phyloP scores from a whole-genome alignment of 805 yeast genomes.

The Wickerhamomyces bovis region DNA sequence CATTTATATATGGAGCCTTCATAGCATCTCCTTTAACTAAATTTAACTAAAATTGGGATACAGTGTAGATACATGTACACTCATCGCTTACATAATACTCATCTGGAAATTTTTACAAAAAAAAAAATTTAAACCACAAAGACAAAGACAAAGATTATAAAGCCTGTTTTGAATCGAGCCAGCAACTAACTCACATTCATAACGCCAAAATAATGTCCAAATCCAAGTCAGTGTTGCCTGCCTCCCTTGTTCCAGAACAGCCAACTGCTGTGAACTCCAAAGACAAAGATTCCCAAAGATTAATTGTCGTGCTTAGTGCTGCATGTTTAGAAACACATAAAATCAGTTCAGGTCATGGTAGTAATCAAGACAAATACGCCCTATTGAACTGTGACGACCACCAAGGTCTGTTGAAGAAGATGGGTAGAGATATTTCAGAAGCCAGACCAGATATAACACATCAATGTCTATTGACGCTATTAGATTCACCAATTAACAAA shows the following conservation, averaged over 20 bases:
- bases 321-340: slow-evolving; percentile 96
- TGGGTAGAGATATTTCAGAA: slow-evolving; percentile 96
- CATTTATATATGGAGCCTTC: too few relatives aligned
- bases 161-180: not conserved
- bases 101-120: not conserved
- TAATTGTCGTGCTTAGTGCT: slow-evolving; percentile 91
- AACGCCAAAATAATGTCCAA: not conserved
- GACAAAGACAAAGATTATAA: not conserved
- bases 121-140: not conserved
- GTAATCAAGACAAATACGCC: slow-evolving; percentile 87
- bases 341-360: slow-evolving; percentile 63
- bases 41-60: too few relatives aligned
- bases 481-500: slow-evolving; percentile 97
- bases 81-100: not conserved
- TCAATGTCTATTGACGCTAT: slow-evolving; percentile 87
- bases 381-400: slow-evolving; percentile 96
- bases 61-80: too few relatives aligned
- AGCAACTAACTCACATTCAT: not conserved
- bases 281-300: slow-evolving; percentile 80
- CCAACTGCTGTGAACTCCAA: slow-evolving; percentile 76
- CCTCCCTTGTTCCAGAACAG: slow-evolving; percentile 81
- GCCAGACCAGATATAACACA: slow-evolving; percentile 99
- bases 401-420: slow-evolving; percentile 88
- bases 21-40: too few relatives aligned
- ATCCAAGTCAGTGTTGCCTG: slow-evolving; percentile 35